These are phyloP conservation scores for Falciphora oryzae DNA, from an alignment of 2,329 filamentous ascomycete genomes.

Conservation along the genomic window DNA sequence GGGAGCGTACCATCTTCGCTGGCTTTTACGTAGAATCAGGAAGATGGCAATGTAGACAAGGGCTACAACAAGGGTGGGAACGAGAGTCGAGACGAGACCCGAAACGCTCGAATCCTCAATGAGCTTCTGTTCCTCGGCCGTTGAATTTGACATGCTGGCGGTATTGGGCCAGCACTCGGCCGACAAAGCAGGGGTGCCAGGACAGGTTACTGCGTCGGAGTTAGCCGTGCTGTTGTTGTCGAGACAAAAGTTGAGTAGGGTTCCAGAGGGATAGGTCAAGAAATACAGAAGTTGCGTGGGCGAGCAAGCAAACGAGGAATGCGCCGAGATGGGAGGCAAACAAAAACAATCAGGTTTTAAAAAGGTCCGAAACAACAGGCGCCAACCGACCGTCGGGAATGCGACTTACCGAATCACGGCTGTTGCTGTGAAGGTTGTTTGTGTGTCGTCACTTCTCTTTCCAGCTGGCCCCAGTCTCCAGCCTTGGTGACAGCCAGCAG, in stretches of 20 bases:
- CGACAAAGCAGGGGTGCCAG: background rate
- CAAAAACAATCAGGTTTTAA: background rate
- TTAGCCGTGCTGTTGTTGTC: background rate
- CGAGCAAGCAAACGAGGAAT: background rate
- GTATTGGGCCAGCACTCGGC: background rate
- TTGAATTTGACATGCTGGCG: constrained; percentile 1
- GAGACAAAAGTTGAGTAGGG: background rate
- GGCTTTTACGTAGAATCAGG: constrained; percentile 37
- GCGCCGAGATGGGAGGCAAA: background rate
- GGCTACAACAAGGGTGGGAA: constrained; percentile 31
- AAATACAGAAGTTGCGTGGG: background rate
- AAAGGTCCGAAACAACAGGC: background rate
- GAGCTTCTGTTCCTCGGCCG: constrained; percentile 1
- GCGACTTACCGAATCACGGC: background rate
- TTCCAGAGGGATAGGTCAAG: background rate
- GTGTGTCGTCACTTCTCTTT: background rate
- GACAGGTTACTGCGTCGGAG: background rate
- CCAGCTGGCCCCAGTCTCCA: background rate
- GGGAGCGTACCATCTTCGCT: constrained; percentile 43
- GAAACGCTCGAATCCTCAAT: constrained; percentile 13
- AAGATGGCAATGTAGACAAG: constrained; percentile 38
- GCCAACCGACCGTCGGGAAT: background rate
- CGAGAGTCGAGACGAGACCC: constrained; percentile 38
- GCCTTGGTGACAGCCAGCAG: background rate
- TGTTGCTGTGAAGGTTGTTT: background rate